Percentiles rank a stretch among this genome's conserved stretches.
Evolutionary conservation across 169 alveolate species (phyloP).

Genomic region (Eimeria maxima): DNA sequence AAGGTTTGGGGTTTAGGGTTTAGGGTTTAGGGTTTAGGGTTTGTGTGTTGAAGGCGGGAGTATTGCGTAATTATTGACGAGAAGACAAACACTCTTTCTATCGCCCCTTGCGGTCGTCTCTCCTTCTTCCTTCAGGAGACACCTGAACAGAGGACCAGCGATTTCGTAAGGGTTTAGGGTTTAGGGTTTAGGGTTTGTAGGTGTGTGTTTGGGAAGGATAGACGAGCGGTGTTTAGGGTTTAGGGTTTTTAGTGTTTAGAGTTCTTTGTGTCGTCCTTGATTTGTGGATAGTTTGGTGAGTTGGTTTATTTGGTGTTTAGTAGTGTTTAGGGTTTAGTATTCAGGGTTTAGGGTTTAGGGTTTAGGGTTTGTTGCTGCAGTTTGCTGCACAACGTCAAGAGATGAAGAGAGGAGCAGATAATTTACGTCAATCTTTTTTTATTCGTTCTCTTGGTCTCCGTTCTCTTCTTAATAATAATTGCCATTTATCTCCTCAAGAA

Average conservation of each 20-base stretch:
- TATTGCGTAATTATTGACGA: conserved; percentile 35
- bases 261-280: no score
- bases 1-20: not conserved
- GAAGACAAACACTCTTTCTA: not conserved
- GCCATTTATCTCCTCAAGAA: conserved; percentile 29
- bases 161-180: conserved; percentile 49
- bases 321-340: not conserved
- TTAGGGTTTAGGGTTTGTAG: conserved; percentile 30
- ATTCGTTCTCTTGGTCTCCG: not conserved
- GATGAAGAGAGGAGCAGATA: conserved; percentile 17
- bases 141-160: conserved; percentile 22
- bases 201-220: not conserved
- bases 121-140: conserved; percentile 40
- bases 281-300: no score
- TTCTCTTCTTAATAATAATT: not conserved
- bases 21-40: not conserved
- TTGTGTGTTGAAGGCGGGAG: conserved; percentile 40
- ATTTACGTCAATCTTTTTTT: not conserved
- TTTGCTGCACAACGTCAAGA: conserved; percentile 3
- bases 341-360: conserved; percentile 23
- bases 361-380: conserved; percentile 1
- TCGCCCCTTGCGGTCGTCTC: conserved; percentile 43
- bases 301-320: no score
- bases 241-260: no score
- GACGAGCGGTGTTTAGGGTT: no score